Conservation (phyloP, 441 rosid species). For the Dalechampia spathulata region DNA sequence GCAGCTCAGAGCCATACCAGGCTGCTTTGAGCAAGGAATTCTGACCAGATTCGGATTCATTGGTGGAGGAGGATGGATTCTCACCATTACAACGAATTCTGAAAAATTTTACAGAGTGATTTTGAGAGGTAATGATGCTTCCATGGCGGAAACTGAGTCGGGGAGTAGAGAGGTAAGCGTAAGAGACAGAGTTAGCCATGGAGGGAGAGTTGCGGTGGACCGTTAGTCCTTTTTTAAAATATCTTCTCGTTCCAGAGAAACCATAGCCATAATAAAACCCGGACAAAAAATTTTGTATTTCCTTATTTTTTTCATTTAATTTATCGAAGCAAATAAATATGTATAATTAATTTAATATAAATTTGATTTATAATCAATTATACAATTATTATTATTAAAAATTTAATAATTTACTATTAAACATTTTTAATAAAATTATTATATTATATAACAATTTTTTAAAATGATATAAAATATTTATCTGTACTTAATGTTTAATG, state of each 20-base stretch:
- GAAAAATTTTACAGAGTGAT: constrained; percentile 12
- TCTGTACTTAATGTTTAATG: no score
- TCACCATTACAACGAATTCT: constrained; percentile 33
- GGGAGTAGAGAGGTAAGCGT: constrained; percentile 27
- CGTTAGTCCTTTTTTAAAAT: constrained; percentile 13
- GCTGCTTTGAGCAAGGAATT: constrained; percentile 73
- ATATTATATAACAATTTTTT: no score
- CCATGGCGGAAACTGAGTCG: constrained; percentile 18
- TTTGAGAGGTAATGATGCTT: constrained; percentile 13
- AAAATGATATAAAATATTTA: no score
- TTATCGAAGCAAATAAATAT: no score
- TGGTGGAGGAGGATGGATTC: constrained; percentile 25
- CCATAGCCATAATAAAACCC: constrained; percentile 13
- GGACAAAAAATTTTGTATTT: no score
- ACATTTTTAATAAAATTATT: no score
- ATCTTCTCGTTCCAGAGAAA: constrained; percentile 9
- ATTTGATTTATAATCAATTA: no score
- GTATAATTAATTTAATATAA: no score
- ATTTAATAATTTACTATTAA: no score
- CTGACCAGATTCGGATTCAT: constrained; percentile 40
- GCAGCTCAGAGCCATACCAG: constrained; percentile 92
- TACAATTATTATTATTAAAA: no score
- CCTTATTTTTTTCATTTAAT: no score
- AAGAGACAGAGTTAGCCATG: constrained; percentile 37
- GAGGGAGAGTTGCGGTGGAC: neutral